Conservation (phyloP, 164 flowering plant species). For the Stephania japonica region DNA sequence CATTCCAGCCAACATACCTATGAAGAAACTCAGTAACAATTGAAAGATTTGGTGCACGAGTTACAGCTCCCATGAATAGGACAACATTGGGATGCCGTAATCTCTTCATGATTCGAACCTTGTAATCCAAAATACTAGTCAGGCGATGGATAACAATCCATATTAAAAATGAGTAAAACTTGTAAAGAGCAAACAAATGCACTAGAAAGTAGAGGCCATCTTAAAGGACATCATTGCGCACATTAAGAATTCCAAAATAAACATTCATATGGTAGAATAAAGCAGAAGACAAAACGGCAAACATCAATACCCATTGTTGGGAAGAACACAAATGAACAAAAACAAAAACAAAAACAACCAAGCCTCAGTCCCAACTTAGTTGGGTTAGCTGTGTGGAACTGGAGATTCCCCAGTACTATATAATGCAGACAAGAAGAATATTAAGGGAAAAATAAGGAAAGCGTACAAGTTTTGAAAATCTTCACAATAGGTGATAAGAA, state of each 20-base stretch:
- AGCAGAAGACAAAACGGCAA: not conserved
- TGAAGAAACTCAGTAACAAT: slow-evolving; percentile 97
- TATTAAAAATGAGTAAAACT: not conserved
- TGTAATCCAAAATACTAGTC: slow-evolving; percentile 20
- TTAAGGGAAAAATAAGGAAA: not conserved
- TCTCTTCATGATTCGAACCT: slow-evolving; percentile 86
- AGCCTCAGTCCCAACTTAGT: no score
- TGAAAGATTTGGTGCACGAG: slow-evolving; percentile 91
- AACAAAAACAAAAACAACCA: no score
- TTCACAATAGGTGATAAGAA: not conserved
- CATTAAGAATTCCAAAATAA: not conserved
- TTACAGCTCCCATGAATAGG: slow-evolving; percentile 98
- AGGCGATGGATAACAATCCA: slow-evolving; percentile 8
- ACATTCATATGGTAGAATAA: not conserved
- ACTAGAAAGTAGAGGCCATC: not conserved
- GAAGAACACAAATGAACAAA: not conserved
- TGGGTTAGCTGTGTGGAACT: no score
- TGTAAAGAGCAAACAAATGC: not conserved
- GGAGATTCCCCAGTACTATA: no score
- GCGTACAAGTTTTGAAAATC: not conserved
- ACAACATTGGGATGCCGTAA: slow-evolving; percentile 99
- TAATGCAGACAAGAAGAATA: no score
- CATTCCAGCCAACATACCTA: slow-evolving; percentile 45
- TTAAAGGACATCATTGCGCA: no score
- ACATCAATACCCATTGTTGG: not conserved